Conservation (phyloP, 2,329 filamentous ascomycete genomes). For the Diaporthe nobilis region DNA sequence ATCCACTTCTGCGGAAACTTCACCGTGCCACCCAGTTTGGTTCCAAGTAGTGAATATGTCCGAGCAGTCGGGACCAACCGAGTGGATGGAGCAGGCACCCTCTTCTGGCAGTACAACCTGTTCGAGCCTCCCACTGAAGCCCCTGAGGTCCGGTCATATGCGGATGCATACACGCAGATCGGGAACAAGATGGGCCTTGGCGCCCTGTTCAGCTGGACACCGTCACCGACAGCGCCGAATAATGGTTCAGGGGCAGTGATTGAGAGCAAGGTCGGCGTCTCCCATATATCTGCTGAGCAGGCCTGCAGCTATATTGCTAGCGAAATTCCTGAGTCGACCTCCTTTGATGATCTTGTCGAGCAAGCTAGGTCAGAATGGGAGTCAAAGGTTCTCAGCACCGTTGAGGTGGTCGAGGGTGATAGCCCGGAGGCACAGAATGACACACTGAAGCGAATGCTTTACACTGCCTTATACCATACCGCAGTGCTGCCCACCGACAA, state of each 20-base stretch:
- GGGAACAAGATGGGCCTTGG: constrained; percentile 35
- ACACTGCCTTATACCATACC: constrained; percentile 68
- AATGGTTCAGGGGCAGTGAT: constrained; percentile 24
- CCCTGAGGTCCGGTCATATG: constrained; percentile 14
- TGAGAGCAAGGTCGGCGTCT: constrained; percentile 28
- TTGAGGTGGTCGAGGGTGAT: constrained; percentile 26
- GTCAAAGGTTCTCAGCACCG: constrained; percentile 30
- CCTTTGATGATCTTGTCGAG: constrained; percentile 34
- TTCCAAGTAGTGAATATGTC: constrained; percentile 29
- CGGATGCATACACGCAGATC: constrained; percentile 23
- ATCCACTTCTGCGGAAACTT: constrained; percentile 36
- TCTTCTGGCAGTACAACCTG: constrained; percentile 29
- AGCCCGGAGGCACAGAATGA: constrained; percentile 23
- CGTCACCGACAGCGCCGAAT: not conserved
- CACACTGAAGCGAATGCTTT: constrained; percentile 54
- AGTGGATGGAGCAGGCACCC: constrained; percentile 30
- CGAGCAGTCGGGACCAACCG: constrained; percentile 14
- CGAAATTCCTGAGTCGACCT: constrained; percentile 22
- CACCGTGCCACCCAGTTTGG: constrained; percentile 8
- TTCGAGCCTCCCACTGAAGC: constrained; percentile 11
- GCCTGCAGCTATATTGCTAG: constrained; percentile 30
- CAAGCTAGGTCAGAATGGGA: constrained; percentile 32
- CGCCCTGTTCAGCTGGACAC: constrained; percentile 34
- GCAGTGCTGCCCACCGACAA: constrained; percentile 68
- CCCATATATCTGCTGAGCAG: constrained; percentile 26